phyloP scores from a whole-genome alignment of 768 basidiomycete species.

The Clitopilus passeckerianus region DNA sequence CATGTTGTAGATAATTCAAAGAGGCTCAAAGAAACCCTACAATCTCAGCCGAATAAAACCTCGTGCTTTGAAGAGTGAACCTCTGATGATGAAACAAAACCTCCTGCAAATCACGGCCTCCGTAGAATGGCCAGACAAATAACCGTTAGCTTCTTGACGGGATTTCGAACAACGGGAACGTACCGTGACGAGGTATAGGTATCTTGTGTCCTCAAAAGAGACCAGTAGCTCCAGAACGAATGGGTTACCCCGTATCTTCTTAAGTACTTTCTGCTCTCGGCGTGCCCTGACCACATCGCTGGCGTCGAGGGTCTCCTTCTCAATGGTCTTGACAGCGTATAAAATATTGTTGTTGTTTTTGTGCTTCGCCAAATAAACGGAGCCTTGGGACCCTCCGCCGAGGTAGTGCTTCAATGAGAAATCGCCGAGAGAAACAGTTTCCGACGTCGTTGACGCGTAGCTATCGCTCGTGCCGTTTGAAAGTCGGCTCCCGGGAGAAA shows the following conservation, averaged over 20 bases:
- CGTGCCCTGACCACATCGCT: constrained; percentile 1
- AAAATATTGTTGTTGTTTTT: neutral
- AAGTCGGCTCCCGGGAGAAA: neutral
- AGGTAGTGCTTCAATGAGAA: constrained; percentile 6
- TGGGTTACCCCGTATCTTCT: constrained; percentile 1
- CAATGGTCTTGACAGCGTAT: neutral
- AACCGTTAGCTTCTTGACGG: neutral
- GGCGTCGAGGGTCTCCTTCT: neutral
- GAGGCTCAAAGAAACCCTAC: constrained; percentile 8
- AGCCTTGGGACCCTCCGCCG: constrained; percentile 11
- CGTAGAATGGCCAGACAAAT: constrained; percentile 6
- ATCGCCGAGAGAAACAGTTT: neutral
- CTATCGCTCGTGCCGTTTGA: neutral
- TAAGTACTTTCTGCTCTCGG: constrained; percentile 10
- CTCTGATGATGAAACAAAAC: neutral
- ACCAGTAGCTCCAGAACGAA: constrained; percentile 10
- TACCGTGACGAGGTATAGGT: constrained; percentile 14
- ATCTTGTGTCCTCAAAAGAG: constrained; percentile 9
- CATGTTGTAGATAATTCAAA: neutral
- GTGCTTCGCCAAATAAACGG: constrained; percentile 8
- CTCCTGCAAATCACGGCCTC: constrained; percentile 10
- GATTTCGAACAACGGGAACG: neutral
- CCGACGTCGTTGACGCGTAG: too few relatives aligned
- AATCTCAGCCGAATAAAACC: constrained; percentile 23
- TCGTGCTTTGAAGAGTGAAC: constrained; percentile 5